These are phyloP conservation scores for Suillus variegatus DNA, from an alignment of 768 basidiomycete genomes.

Conservation along the genomic window DNA sequence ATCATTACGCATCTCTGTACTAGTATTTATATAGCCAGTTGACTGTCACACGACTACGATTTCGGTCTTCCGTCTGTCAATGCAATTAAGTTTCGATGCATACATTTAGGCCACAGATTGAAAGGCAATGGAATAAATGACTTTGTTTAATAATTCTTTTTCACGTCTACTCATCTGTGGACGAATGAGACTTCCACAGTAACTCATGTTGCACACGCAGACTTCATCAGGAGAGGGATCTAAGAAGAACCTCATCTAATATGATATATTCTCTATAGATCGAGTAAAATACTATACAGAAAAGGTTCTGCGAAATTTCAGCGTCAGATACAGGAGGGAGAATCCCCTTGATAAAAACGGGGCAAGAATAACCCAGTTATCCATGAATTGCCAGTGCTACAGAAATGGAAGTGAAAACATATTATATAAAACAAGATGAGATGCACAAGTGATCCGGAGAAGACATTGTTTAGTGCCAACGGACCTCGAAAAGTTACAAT, in stretches of 20 bases:
- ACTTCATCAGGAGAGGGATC: not conserved
- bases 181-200: not conserved
- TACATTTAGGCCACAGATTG: not conserved
- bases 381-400: not conserved
- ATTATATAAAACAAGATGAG: not conserved
- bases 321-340: not conserved
- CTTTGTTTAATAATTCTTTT: not conserved
- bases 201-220: not conserved
- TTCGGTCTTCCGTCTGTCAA: not conserved
- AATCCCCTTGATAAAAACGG: not conserved
- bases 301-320: not conserved
- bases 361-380: not conserved
- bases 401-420: not conserved
- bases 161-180: not conserved
- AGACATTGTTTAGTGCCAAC: not conserved
- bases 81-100: not conserved
- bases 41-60: not conserved
- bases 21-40: not conserved
- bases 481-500: constrained; percentile 6
- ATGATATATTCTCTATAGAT: not conserved
- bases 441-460: not conserved
- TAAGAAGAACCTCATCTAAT: not conserved
- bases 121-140: not conserved
- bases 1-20: not conserved
- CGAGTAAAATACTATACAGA: not conserved